A percentile compares a stretch with the other conserved stretches of the same genome.
These are phyloP conservation scores for Flaveria robusta DNA, from an alignment of 129 eudicot genomes.

Conservation along the genomic window DNA sequence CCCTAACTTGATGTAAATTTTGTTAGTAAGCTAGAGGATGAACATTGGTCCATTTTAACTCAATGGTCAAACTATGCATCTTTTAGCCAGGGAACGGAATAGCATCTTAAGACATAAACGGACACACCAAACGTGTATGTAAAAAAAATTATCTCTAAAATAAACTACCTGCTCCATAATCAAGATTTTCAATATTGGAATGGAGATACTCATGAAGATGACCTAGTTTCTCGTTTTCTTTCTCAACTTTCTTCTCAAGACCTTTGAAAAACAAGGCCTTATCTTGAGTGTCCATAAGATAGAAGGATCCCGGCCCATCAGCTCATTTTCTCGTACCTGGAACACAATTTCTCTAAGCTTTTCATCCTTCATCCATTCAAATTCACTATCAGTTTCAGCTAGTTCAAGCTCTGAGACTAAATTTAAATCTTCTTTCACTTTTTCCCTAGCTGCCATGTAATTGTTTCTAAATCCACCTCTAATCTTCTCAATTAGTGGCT, in stretches of 20 bases:
- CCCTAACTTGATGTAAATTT: background rate
- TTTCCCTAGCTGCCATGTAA: slow-evolving; percentile 73
- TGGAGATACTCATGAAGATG: slow-evolving; percentile 74
- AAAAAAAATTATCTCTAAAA: no score
- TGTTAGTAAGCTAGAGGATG: background rate
- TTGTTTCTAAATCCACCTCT: slow-evolving; percentile 71
- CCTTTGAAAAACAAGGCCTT: slow-evolving; percentile 76
- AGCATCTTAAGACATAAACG: no score
- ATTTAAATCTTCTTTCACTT: slow-evolving; percentile 48
- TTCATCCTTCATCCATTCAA: slow-evolving; percentile 98
- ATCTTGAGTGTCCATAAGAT: slow-evolving; percentile 75
- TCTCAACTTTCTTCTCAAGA: slow-evolving; percentile 79
- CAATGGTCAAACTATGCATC: no score
- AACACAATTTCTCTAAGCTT: slow-evolving; percentile 85
- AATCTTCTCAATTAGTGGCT: slow-evolving; percentile 76
- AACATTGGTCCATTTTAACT: slow-evolving; percentile 9
- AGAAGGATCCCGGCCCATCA: slow-evolving; percentile 85
- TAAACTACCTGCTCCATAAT: slow-evolving; percentile 87
- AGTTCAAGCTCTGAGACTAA: slow-evolving; percentile 39
- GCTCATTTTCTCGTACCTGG: slow-evolving; percentile 85
- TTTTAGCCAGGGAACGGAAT: no score
- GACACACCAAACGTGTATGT: no score
- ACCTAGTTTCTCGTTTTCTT: slow-evolving; percentile 60
- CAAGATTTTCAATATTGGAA: slow-evolving; percentile 86
- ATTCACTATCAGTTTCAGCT: slow-evolving; percentile 50